Conservation (phyloP, 2,329 filamentous ascomycete genomes). For the Grosmannia clavigera region DNA sequence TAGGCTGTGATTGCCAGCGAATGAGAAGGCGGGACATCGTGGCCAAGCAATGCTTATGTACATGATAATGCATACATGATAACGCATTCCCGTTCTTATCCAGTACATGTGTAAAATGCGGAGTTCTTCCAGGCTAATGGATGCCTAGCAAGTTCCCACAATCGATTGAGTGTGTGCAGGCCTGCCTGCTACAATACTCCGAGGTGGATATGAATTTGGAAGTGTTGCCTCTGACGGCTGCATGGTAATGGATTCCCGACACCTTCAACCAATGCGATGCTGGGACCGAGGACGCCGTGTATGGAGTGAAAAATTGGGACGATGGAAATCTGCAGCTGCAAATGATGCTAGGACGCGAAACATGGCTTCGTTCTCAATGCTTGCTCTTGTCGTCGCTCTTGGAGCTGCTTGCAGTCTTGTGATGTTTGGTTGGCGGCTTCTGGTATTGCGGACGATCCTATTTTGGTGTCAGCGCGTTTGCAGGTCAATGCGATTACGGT, state of each 20-base stretch:
- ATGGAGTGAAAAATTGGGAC: too few species aligned
- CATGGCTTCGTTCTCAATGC: background rate
- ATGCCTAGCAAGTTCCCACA: background rate
- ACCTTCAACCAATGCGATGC: background rate
- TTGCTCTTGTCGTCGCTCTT: constrained; percentile 4
- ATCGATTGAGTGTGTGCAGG: background rate
- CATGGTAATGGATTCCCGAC: background rate
- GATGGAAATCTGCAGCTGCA: background rate
- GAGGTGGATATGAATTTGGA: background rate
- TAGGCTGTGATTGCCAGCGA: background rate
- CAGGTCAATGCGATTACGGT: background rate
- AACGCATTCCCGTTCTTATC: background rate
- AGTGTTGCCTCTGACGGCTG: background rate
- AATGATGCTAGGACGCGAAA: background rate
- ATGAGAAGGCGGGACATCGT: too few species aligned
- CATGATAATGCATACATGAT: background rate
- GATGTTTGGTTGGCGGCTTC: constrained; percentile 7
- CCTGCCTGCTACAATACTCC: background rate
- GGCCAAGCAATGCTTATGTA: too few species aligned
- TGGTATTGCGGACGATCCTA: constrained; percentile 11
- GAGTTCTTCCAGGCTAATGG: background rate
- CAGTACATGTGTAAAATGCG: background rate
- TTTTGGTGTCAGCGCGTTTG: background rate
- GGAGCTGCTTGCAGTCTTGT: constrained; percentile 9
- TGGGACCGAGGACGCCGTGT: background rate